Percentiles rank a stretch among this genome's conserved stretches.
These are phyloP conservation scores for Neopestalotiopsis sp. DNA, from an alignment of 2,329 filamentous ascomycete species.

Conservation along the genomic window DNA sequence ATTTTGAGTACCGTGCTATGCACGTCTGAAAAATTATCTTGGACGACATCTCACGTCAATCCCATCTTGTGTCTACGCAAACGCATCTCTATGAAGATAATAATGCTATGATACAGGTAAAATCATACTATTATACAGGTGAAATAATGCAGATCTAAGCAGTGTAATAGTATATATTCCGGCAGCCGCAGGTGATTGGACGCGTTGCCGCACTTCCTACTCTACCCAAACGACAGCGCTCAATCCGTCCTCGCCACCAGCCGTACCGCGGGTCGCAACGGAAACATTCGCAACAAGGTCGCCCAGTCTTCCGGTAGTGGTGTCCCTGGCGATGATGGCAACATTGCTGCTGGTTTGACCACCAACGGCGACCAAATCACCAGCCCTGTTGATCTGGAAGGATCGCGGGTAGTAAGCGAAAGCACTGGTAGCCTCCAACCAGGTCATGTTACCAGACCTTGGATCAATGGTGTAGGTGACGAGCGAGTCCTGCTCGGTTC, in stretches of 20 bases:
- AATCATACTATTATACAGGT: not conserved
- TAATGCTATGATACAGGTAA: not conserved
- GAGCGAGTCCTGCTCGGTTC: constrained; percentile 19
- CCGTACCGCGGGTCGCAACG: constrained; percentile 19
- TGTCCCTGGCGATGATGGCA: constrained; percentile 18
- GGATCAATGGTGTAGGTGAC: constrained; percentile 12
- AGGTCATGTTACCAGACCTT: constrained; percentile 7
- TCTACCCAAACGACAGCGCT: constrained; percentile 24
- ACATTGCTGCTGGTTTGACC: constrained; percentile 21
- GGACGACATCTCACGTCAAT: not conserved
- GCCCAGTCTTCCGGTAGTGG: constrained; percentile 18
- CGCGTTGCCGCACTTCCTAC: constrained; percentile 8
- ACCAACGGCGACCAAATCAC: constrained; percentile 20
- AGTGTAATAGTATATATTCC: not conserved
- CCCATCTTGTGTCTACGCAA: not conserved
- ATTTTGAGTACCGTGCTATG: not conserved
- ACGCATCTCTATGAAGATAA: not conserved
- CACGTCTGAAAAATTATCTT: not conserved
- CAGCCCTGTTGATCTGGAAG: constrained; percentile 19
- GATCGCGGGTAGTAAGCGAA: constrained; percentile 19
- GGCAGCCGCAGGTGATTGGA: not conserved
- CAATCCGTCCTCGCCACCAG: constrained; percentile 22
- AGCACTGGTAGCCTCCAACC: constrained; percentile 14
- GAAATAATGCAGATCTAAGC: not conserved
- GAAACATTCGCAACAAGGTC: constrained; percentile 19